These are phyloP conservation scores for Pichia sp. DNA, from an alignment of 1,139 yeast genomes.

Conservation along the genomic window DNA sequence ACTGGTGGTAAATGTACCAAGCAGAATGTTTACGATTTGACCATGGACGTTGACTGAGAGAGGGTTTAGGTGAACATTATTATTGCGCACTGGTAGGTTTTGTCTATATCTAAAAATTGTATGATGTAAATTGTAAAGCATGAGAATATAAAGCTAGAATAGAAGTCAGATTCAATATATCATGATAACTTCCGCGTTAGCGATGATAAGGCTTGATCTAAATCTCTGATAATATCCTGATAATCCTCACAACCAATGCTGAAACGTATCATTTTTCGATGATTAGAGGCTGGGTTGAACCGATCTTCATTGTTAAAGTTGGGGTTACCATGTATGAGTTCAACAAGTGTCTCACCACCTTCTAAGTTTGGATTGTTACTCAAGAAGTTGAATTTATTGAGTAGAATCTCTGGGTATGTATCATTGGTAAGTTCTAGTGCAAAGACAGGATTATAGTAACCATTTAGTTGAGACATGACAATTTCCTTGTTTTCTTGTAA, in stretches of 20 bases:
- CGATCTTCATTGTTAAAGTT: slow-evolving; percentile 16
- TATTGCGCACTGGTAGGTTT: too few species aligned
- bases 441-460: slow-evolving; percentile 71
- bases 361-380: slow-evolving; percentile 88
- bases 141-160: too few species aligned
- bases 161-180: neutral
- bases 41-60: slow-evolving; percentile 13
- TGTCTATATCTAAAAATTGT: too few species aligned
- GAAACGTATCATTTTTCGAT: slow-evolving; percentile 46
- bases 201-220: slow-evolving; percentile 38
- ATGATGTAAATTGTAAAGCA: too few species aligned
- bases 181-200: neutral
- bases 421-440: slow-evolving; percentile 48
- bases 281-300: neutral
- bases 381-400: slow-evolving; percentile 60
- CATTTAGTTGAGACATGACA: slow-evolving; percentile 58
- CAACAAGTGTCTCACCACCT: slow-evolving; percentile 85
- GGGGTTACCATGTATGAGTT: slow-evolving; percentile 45
- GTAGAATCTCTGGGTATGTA: slow-evolving; percentile 53
- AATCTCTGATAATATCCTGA: slow-evolving; percentile 66
- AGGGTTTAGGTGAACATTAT: too few species aligned
- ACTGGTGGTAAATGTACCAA: neutral
- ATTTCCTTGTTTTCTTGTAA: slow-evolving; percentile 45
- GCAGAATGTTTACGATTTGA: neutral
- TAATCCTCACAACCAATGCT: slow-evolving; percentile 78